These are phyloP conservation scores for Bipolaris gigantea DNA, from an alignment of 2,329 filamentous ascomycete genomes.

Conservation along the genomic window DNA sequence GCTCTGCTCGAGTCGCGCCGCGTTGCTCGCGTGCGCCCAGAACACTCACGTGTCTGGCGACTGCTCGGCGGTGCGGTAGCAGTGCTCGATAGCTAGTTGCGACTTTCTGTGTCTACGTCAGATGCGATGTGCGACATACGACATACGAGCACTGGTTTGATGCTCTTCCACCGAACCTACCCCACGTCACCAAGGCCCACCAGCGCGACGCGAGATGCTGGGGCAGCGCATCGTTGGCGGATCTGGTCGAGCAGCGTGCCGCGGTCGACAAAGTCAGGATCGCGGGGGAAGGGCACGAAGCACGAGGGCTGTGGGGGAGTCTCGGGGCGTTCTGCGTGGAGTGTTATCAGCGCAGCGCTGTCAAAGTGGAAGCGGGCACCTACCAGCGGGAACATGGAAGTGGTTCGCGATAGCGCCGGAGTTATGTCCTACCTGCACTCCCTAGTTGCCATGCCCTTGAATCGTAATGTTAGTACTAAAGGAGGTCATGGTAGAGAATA, in stretches of 20 bases:
- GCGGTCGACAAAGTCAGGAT: background rate
- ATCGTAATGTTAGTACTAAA: background rate
- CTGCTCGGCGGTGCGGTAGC: background rate
- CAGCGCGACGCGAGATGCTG: background rate
- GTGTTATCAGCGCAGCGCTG: background rate
- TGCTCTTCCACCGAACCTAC: background rate
- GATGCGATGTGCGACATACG: background rate
- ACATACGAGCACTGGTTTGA: background rate
- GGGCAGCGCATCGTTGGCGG: background rate
- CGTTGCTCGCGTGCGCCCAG: background rate
- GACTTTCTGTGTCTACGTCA: background rate
- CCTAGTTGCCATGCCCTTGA: background rate
- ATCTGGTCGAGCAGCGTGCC: background rate
- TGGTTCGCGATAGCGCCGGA: background rate
- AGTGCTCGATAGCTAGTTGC: background rate
- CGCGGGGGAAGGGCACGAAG: background rate
- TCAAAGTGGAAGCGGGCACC: conserved; percentile 2
- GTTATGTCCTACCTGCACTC: background rate
- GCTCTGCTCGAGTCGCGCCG: background rate
- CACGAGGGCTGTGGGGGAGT: background rate
- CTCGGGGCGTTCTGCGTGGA: background rate
- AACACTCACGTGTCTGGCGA: background rate
- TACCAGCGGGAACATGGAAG: background rate
- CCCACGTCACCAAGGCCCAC: background rate
- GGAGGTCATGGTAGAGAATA: too few species aligned